Conservation (phyloP, 352 stramenopile species). For the Pythium graminicola region DNA sequence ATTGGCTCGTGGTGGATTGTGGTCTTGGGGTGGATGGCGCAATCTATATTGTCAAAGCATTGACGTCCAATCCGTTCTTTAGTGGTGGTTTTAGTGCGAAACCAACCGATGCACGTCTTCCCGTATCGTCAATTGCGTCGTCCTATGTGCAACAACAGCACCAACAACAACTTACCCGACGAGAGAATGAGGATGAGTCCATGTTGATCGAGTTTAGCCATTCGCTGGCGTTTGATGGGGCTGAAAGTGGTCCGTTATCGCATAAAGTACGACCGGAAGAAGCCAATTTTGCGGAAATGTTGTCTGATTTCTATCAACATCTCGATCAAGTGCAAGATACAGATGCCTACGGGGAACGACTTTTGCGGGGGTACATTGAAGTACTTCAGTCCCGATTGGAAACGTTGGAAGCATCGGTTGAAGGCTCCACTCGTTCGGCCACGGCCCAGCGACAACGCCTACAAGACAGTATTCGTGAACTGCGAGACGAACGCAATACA, state of each 20-base stretch:
- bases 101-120: conserved; percentile 39
- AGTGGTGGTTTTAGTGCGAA: conserved; percentile 1
- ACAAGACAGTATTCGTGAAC: conserved; percentile 46
- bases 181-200: conserved; percentile 26
- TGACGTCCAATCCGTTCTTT: conserved; percentile 8
- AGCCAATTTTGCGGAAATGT: conserved; percentile 63
- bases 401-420: conserved; percentile 33
- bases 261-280: conserved; percentile 69
- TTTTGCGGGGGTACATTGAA: conserved; percentile 72
- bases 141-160: conserved; percentile 39
- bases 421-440: conserved; percentile 15
- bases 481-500: conserved; percentile 78
- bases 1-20: conserved; percentile 79
- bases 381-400: conserved; percentile 63
- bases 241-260: conserved; percentile 37
- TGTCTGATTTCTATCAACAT: conserved; percentile 69
- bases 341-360: conserved; percentile 64
- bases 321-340: conserved; percentile 62
- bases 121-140: conserved; percentile 66
- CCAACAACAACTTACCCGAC: conserved; percentile 4
- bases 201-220: conserved; percentile 44
- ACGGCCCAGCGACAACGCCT: conserved; percentile 31
- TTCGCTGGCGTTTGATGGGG: conserved; percentile 30
- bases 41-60: conserved; percentile 58
- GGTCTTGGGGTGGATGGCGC: conserved; percentile 61